phyloP scores from a whole-genome alignment of 1,139 yeast genomes.

The Saccharomyces uvarum region DNA sequence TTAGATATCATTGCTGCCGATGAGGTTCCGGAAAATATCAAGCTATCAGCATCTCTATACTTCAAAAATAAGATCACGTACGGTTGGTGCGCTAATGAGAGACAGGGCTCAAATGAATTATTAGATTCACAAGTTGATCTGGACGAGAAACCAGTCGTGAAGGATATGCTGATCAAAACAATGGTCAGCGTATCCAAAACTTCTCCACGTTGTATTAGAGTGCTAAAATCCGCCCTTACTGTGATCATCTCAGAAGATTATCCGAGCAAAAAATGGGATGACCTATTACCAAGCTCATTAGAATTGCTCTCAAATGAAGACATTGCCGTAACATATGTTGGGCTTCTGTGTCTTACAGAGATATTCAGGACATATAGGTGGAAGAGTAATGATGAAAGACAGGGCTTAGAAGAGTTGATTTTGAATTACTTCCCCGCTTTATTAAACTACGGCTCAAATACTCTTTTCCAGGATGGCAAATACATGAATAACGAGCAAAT shows the following conservation, averaged over 20 bases:
- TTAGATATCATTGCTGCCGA: slow-evolving; percentile 60
- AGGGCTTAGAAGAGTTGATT: slow-evolving; percentile 53
- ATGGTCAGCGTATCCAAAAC: slow-evolving; percentile 36
- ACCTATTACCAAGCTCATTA: slow-evolving; percentile 52
- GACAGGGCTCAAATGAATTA: slow-evolving; percentile 28
- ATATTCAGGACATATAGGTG: slow-evolving; percentile 71
- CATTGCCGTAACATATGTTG: slow-evolving; percentile 59
- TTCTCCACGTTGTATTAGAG: slow-evolving; percentile 31
- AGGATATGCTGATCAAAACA: slow-evolving; percentile 44
- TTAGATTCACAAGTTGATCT: slow-evolving; percentile 40
- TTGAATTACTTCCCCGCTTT: slow-evolving; percentile 61
- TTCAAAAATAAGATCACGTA: slow-evolving; percentile 68
- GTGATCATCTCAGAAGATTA: slow-evolving; percentile 61
- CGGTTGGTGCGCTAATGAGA: slow-evolving; percentile 46
- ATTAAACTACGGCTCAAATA: slow-evolving; percentile 53
- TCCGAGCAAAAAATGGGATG: slow-evolving; percentile 59
- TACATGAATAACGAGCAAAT: slow-evolving; percentile 39
- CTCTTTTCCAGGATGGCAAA: slow-evolving; percentile 33
- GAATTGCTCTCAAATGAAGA: slow-evolving; percentile 46
- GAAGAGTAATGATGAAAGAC: slow-evolving; percentile 56
- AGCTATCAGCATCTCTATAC: slow-evolving; percentile 78
- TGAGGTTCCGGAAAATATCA: slow-evolving; percentile 49
- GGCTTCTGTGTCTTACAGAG: slow-evolving; percentile 68
- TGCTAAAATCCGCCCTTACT: slow-evolving; percentile 56
- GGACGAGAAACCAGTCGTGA: slow-evolving; percentile 67